phyloP scores from a whole-genome alignment of 1,139 yeast genomes.

The Wickerhamomyces sp. region DNA sequence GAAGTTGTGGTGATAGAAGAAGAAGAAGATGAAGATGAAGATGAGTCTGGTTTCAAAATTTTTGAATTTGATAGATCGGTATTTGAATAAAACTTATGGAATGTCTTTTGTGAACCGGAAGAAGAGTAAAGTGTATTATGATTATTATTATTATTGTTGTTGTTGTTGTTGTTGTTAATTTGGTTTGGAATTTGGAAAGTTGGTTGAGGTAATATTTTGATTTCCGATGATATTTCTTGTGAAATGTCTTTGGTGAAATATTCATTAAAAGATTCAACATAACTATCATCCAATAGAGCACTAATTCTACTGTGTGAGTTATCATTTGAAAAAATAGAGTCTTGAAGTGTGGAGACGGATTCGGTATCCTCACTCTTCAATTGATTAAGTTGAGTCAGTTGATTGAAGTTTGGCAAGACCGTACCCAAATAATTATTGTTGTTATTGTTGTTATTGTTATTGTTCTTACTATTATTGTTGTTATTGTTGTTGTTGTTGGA shows the following conservation, averaged over 20 bases:
- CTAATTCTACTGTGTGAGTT: background rate
- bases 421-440: too few species aligned
- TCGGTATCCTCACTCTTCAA: background rate
- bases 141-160: too few species aligned
- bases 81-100: constrained; percentile 12
- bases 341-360: constrained; percentile 7
- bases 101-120: constrained; percentile 6
- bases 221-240: constrained; percentile 7
- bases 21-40: constrained; percentile 1
- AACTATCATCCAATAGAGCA: constrained; percentile 1
- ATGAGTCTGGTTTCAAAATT: constrained; percentile 5
- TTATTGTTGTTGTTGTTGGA: too few species aligned
- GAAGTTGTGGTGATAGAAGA: constrained; percentile 1
- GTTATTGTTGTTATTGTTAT: too few species aligned
- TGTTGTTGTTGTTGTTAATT: background rate
- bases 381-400: constrained; percentile 1
- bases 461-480: too few species aligned
- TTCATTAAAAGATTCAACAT: constrained; percentile 4
- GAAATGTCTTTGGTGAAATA: constrained; percentile 9
- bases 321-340: constrained; percentile 7
- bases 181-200: background rate
- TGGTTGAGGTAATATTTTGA: constrained; percentile 4
- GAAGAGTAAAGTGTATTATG: too few species aligned
- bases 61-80: constrained; percentile 1
- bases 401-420: constrained; percentile 3